Evolutionary conservation across 2,329 filamentous ascomycete genomes (phyloP), one percentile per base, ranked within the genome.

Genomic region (Neoarthrinium moseri): DNA sequence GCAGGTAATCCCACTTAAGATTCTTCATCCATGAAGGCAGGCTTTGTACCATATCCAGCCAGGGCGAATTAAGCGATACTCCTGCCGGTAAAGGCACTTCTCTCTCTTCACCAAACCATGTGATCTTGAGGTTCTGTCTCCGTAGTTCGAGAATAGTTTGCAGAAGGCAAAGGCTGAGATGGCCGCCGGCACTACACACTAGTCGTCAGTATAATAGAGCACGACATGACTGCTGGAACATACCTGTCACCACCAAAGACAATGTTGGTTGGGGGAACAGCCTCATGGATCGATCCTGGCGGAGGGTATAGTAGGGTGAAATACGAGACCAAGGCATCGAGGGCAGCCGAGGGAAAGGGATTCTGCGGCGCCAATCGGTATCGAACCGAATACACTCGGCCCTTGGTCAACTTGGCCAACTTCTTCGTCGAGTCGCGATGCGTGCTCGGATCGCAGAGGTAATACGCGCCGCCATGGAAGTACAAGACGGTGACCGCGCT

Each of bases 391-490:
- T 88, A 87, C 30, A 83, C 82, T 6, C 86, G 75, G 2, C 87
- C 87, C 20, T 79, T 77, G 0, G 80, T 85, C 46, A 83, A 62
- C 58, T 84, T 82, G 18, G 87, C 86, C 12, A 92, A 68, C 42
- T 75, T 78, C 48, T 78, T 78, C 15, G 74, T 75, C 1, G 76
- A 66, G 0, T 70, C 62, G 3, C 89, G 79, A 57, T 90, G 84
- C 0, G 81, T 83, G 2, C 75, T 66, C 13, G 88, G 87, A 56
- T 91, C 88, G 57, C 86, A 75, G 22, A 90, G 74, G 53, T 75
- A 90, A 67, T 86, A 87, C 4, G 83, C 87, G 43, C 88, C 89
- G 50, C 87, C 87, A 63, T 91, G 87, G 56, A 91, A 78, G 63
- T 89, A 91, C 17, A 91, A 69, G 0, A 90, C 64, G 0, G 86